Conservation (phyloP, 208 protist genomes). For the Trypanosoma cruzi region DNA sequence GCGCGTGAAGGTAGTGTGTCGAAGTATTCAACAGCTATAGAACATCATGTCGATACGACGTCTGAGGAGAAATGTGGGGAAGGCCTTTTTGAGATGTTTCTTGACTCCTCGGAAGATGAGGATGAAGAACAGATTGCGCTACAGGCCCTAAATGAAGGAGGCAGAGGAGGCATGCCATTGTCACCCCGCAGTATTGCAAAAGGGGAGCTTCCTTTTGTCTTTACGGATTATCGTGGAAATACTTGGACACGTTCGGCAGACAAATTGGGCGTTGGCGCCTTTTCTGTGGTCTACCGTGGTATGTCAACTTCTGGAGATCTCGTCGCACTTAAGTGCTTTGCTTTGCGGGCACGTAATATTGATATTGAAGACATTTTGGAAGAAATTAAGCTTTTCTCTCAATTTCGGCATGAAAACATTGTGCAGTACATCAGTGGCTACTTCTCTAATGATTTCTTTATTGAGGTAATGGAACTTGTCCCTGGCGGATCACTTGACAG, state of each 20-base stretch:
- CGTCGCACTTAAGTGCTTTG: slow-evolving; percentile 78
- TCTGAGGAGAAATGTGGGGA: slow-evolving; percentile 27
- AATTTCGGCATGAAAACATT: slow-evolving; percentile 81
- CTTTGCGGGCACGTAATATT: slow-evolving; percentile 50
- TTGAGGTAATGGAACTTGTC: slow-evolving; percentile 85
- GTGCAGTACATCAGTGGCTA: slow-evolving; percentile 77
- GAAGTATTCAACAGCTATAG: background rate
- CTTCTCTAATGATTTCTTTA: slow-evolving; percentile 51
- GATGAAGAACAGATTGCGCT: slow-evolving; percentile 15
- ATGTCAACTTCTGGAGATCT: slow-evolving; percentile 63
- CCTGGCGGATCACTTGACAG: slow-evolving; percentile 78
- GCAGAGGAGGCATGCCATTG: background rate
- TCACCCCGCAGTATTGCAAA: slow-evolving; percentile 7
- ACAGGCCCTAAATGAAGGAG: background rate
- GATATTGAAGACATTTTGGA: slow-evolving; percentile 48
- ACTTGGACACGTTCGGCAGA: slow-evolving; percentile 56
- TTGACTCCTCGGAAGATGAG: slow-evolving; percentile 29
- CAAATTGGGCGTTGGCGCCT: slow-evolving; percentile 56
- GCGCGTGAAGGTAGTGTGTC: background rate
- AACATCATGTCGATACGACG: background rate
- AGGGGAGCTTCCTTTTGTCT: slow-evolving; percentile 56
- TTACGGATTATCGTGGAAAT: slow-evolving; percentile 61
- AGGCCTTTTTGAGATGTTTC: slow-evolving; percentile 64
- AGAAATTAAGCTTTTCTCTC: slow-evolving; percentile 66
- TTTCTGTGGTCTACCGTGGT: slow-evolving; percentile 64